phyloP scores from a whole-genome alignment of 1,284 basidiomycete species.

The Austropuccinia psidii region DNA sequence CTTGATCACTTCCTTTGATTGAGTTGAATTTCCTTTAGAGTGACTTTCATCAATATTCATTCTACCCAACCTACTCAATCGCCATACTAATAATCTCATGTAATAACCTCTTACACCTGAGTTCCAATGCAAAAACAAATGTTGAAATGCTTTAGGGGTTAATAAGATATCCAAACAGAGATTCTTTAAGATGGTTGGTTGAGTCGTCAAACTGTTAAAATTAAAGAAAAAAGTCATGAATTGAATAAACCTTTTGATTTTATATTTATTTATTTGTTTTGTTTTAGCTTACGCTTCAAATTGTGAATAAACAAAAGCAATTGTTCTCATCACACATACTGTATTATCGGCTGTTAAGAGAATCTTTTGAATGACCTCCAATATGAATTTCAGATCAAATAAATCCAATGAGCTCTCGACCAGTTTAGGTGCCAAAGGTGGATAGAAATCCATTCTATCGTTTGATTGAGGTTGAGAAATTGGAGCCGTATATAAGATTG shows the following conservation, averaged over 20 bases:
- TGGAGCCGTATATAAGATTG: conserved; percentile 41
- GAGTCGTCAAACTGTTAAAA: conserved; percentile 48
- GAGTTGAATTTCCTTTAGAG: conserved; percentile 38
- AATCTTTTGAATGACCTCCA: conserved; percentile 50
- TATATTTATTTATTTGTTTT: neutral
- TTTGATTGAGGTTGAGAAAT: conserved; percentile 48
- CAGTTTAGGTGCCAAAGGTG: conserved; percentile 35
- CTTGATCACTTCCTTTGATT: conserved; percentile 48
- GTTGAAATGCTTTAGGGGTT: conserved; percentile 50
- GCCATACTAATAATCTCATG: conserved; percentile 51
- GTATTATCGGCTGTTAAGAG: conserved; percentile 53
- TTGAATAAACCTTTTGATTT: no score
- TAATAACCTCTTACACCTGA: conserved; percentile 52
- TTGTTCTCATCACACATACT: conserved; percentile 51
- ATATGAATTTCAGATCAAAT: conserved; percentile 51
- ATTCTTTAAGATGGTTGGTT: conserved; percentile 49
- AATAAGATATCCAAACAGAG: conserved; percentile 51
- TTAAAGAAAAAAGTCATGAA: neutral
- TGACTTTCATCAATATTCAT: conserved; percentile 42
- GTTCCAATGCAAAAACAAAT: conserved; percentile 52
- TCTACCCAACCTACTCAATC: conserved; percentile 51
- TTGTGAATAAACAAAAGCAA: conserved; percentile 53
- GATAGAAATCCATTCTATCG: conserved; percentile 34
- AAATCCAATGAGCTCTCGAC: conserved; percentile 41
- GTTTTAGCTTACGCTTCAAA: conserved; percentile 50